phyloP scores from a whole-genome alignment of 1,139 yeast species.

The Pichia sp. region DNA sequence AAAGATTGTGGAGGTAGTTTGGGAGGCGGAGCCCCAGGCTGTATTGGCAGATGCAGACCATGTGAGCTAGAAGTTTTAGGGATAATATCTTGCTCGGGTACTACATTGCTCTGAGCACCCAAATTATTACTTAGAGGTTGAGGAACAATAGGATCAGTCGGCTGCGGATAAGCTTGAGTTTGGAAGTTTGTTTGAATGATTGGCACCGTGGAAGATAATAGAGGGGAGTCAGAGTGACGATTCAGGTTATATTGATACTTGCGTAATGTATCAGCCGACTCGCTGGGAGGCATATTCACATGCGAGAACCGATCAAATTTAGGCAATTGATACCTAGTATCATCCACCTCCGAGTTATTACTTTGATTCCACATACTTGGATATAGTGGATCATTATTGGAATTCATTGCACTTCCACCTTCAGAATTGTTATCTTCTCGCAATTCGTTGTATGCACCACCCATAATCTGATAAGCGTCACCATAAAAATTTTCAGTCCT shows the following conservation, averaged over 20 bases:
- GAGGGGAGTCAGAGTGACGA: not conserved
- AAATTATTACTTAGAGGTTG: not conserved
- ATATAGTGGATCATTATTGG: not conserved
- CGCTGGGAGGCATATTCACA: not conserved
- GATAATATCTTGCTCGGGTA: not conserved
- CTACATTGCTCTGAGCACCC: not conserved
- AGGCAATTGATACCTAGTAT: not conserved
- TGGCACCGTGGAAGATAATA: not conserved
- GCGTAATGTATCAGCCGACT: not conserved
- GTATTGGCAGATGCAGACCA: not conserved
- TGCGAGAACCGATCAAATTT: not conserved
- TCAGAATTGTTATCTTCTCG: not conserved
- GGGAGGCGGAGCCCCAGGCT: not conserved
- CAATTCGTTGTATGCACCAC: constrained; percentile 1
- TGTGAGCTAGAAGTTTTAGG: not conserved
- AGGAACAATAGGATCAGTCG: not conserved
- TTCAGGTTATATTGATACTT: constrained; percentile 2
- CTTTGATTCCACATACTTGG: not conserved
- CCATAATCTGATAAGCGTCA: constrained; percentile 8
- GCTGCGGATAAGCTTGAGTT: not conserved
- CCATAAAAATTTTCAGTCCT: not conserved
- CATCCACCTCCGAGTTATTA: not conserved
- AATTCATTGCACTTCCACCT: not conserved
- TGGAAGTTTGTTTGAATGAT: not conserved
- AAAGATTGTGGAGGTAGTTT: not conserved